These are phyloP conservation scores for Lumnitzera racemosa DNA, from an alignment of 345 rosid genomes.

Conservation along the genomic window DNA sequence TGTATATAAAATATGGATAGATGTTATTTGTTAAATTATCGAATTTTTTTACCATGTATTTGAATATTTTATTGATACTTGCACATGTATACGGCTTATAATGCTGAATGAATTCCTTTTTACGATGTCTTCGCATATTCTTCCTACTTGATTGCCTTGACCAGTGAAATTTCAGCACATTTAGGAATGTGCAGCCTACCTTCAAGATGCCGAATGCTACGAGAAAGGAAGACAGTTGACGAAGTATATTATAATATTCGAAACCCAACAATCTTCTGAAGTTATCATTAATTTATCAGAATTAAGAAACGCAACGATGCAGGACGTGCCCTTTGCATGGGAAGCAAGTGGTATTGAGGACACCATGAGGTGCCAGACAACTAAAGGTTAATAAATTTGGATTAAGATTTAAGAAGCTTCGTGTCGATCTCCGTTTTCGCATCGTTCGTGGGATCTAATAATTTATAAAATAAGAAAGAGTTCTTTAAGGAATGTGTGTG, in stretches of 20 bases:
- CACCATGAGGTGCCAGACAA: slow-evolving; percentile 9
- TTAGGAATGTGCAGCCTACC: slow-evolving; percentile 10
- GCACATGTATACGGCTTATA: no score
- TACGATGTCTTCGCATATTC: background rate
- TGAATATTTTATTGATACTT: no score
- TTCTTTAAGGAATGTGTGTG: no score
- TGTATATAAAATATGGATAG: no score
- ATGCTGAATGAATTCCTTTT: no score
- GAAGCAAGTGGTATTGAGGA: slow-evolving; percentile 13
- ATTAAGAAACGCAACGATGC: background rate
- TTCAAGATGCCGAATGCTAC: slow-evolving; percentile 10
- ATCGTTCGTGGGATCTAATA: no score
- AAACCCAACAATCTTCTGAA: background rate
- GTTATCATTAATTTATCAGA: background rate
- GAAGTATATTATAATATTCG: background rate
- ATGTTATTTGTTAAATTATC: no score
- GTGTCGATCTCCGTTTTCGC: slow-evolving; percentile 17
- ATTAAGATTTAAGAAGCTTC: slow-evolving; percentile 3
- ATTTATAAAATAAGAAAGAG: no score
- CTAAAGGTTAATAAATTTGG: background rate
- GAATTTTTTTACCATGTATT: no score
- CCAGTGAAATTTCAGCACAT: background rate
- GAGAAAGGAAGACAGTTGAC: slow-evolving; percentile 12
- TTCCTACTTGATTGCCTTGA: background rate
- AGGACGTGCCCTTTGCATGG: slow-evolving; percentile 9